These are phyloP conservation scores for Xanthoconium purpureum DNA, from an alignment of 768 basidiomycete genomes.

Conservation along the genomic window DNA sequence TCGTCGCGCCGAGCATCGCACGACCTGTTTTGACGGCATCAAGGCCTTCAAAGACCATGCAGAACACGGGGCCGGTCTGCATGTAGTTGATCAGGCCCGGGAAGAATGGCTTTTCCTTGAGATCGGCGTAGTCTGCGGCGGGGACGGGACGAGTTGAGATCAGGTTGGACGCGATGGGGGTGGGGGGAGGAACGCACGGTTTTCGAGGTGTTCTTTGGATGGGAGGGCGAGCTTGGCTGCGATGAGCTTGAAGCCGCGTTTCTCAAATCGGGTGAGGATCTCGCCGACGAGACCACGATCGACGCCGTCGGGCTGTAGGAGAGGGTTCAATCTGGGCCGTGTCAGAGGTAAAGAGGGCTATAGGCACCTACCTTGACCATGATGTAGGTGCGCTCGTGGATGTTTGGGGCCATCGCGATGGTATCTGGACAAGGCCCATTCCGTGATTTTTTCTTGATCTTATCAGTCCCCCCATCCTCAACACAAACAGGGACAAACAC, in stretches of 20 bases:
- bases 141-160: neutral
- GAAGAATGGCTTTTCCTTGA: conserved; percentile 94
- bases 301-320: conserved; percentile 92
- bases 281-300: conserved; percentile 93
- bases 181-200: conserved; percentile 48
- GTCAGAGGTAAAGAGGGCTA: neutral
- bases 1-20: conserved; percentile 93
- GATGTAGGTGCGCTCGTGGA: conserved; percentile 91
- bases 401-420: conserved; percentile 28
- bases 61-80: conserved; percentile 92
- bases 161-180: neutral
- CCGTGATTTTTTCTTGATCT: conserved; percentile 19
- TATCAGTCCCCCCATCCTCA: conserved; percentile 16
- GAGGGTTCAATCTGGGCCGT: too few relatives aligned
- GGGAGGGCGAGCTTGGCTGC: conserved; percentile 90
- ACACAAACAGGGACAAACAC: conserved; percentile 46
- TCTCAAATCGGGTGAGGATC: conserved; percentile 95
- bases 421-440: conserved; percentile 17
- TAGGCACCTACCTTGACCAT: conserved; percentile 94
- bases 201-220: conserved; percentile 81
- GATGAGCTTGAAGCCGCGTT: conserved; percentile 95
- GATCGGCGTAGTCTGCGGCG: conserved; percentile 86
- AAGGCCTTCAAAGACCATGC: conserved; percentile 93
- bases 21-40: conserved; percentile 95
- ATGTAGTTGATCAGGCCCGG: conserved; percentile 95